A percentile compares a stretch with the other conserved stretches of the same genome.
Conservation (phyloP, 1,284 basidiomycete species). For the Erythrobasidium hasegawianum region DNA sequence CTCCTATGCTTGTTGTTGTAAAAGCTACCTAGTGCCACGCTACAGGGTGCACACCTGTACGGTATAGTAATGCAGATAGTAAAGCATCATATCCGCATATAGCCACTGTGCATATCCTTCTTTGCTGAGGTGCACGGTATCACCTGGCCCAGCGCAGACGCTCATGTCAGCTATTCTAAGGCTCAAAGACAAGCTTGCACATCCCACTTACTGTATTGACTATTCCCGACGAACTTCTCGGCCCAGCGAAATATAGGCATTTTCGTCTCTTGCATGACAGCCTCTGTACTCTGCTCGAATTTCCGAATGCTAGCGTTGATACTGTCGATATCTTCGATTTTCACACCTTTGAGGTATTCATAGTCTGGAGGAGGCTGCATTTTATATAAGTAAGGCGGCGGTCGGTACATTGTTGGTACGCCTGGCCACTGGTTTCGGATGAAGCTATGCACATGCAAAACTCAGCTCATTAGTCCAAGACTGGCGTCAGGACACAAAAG, state of each 20-base stretch:
- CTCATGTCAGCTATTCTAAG: too few species aligned
- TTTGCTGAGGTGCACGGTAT: neutral
- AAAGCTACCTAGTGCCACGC: too few species aligned
- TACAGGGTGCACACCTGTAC: too few species aligned
- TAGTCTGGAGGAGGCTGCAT: neutral
- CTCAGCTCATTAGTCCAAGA: too few species aligned
- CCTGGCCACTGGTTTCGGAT: conserved; percentile 9
- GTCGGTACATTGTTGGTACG: conserved; percentile 3
- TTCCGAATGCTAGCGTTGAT: neutral
- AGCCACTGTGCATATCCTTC: neutral
- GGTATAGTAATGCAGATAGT: conserved; percentile 4
- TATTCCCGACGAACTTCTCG: conserved; percentile 1
- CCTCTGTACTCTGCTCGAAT: conserved; percentile 8
- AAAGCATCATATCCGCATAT: conserved; percentile 8
- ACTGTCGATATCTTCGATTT: neutral
- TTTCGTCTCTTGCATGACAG: neutral
- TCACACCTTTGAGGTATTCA: conserved; percentile 3
- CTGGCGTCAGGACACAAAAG: too few species aligned
- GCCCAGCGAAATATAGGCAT: conserved; percentile 18
- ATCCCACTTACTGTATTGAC: conserved; percentile 8
- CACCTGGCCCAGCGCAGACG: too few species aligned
- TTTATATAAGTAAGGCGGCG: conserved; percentile 4
- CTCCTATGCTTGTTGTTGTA: too few species aligned
- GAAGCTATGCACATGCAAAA: too few species aligned
- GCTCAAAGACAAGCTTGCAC: too few species aligned